Evolutionary conservation across 192 early-diverging fungal genomes (phyloP).

Genomic region (Spizellomyces sp.): DNA sequence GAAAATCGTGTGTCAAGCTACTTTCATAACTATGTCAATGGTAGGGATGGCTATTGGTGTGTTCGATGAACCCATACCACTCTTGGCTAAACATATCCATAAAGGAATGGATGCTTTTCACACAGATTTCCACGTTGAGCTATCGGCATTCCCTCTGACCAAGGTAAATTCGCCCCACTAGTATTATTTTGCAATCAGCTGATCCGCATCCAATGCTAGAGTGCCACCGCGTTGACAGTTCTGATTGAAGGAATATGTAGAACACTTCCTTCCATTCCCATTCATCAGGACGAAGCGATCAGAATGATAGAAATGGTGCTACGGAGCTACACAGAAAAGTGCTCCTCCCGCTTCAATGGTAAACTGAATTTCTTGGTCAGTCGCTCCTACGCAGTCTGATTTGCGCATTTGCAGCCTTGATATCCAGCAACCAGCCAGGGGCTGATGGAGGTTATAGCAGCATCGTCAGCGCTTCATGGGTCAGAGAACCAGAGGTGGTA

Average conservation of each 20-base stretch:
- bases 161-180: slow-evolving; percentile 51
- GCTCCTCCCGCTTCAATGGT: slow-evolving; percentile 44
- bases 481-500: slow-evolving; percentile 58
- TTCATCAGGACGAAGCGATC: slow-evolving; percentile 70
- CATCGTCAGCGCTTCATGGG: slow-evolving; percentile 64
- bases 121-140: slow-evolving; percentile 36
- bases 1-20: slow-evolving; percentile 81
- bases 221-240: slow-evolving; percentile 58
- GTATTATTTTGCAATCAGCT: not conserved
- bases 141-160: slow-evolving; percentile 65
- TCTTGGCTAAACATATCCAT: slow-evolving; percentile 10
- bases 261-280: slow-evolving; percentile 64
- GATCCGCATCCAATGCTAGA: slow-evolving; percentile 43
- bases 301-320: slow-evolving; percentile 69
- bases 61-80: slow-evolving; percentile 2
- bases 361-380: not conserved
- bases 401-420: slow-evolving; percentile 30
- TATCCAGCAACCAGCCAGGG: slow-evolving; percentile 39
- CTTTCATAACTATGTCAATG: slow-evolving; percentile 66
- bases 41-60: slow-evolving; percentile 31
- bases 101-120: slow-evolving; percentile 58
- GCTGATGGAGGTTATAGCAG: slow-evolving; percentile 39
- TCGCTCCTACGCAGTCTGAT: not conserved
- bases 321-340: slow-evolving; percentile 72
- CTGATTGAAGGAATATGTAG: slow-evolving; percentile 68